Evolutionary conservation across 768 basidiomycete species (phyloP), one percentile per base, ranked within the genome.

Genomic region (Cystoderma amianthinum): DNA sequence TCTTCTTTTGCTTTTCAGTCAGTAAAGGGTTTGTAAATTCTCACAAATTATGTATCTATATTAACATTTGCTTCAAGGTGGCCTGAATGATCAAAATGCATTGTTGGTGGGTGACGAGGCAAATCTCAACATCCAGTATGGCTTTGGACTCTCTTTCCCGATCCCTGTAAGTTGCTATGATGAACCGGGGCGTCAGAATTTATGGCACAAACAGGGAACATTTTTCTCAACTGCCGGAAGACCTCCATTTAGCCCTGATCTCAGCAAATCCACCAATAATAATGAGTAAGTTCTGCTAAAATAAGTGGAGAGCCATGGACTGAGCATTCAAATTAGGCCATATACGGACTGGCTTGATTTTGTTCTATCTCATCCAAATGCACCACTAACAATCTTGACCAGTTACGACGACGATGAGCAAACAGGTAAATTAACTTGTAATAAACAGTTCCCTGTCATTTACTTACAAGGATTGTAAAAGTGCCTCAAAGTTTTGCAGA

Each of bases 361-460:
- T 43, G 53, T 85, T n/a, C 59, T 75, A 0, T 49, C 47, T 10
- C 69, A 74, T n/a, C 38, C 59, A 7, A 53, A 63, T 28, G 56
- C 71, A 2, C 81, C 83, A 11, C 69, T 75, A 46, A 65, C 75
- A 4, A 83, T 88, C 30, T 82, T 82, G 0, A 85, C 81, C 0
- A 82, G 80, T 47, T 87, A 87, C 52, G 80, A 71, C 3, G 84
- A 87, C 36, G 71, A 76, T 44, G 85, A 88, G 42, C 82, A 83
- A 53, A 78, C 82, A 20, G 74, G 81, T 80, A 43, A 34, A 28
- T 11, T 21, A n/a, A n/a, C n/a, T n/a, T n/a, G n/a, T n/a, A 17
- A 24, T 18, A 19, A 23, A 21, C 16, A 23, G 40, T 25, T 21
- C 20, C 22, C 12, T 19, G 15, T 39, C 12, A 19, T 36, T 18